Percentiles rank a stretch among this genome's conserved stretches.
Conservation (phyloP, 2,329 filamentous ascomycete species). For the Diaporthe longicolla region DNA sequence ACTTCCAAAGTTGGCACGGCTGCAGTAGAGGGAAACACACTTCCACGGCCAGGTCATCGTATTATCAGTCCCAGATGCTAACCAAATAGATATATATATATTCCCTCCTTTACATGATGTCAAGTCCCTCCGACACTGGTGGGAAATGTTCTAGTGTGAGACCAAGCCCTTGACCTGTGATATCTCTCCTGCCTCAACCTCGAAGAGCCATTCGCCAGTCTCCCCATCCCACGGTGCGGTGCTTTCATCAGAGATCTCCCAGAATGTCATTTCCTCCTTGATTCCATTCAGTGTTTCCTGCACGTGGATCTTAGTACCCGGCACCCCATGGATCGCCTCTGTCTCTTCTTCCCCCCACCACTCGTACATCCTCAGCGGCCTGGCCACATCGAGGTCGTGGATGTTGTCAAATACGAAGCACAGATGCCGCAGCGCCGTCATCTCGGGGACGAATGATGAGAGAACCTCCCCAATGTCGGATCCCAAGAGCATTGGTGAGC, state of each 20-base stretch:
- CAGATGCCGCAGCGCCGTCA: slow-evolving; percentile 11
- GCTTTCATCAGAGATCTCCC: slow-evolving; percentile 4
- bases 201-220: slow-evolving; percentile 24
- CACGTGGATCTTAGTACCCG: slow-evolving; percentile 16
- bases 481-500: slow-evolving; percentile 1
- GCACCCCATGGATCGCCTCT: neutral
- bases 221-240: neutral
- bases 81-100: neutral
- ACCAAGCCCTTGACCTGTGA: neutral
- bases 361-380: neutral
- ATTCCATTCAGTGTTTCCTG: neutral
- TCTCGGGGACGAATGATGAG: neutral
- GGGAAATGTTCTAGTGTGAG: neutral
- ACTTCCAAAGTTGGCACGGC: slow-evolving; percentile 3
- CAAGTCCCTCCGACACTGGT: too few species aligned
- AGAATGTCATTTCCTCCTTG: neutral
- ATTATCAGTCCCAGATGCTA: neutral
- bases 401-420: slow-evolving; percentile 16
- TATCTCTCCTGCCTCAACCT: neutral
- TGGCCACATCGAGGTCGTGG: slow-evolving; percentile 3
- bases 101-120: neutral
- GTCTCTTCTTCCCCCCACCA: neutral
- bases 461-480: neutral
- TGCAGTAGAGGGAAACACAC: neutral
- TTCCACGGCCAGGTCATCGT: neutral